A percentile compares a stretch with the other conserved stretches of the same genome.
Conservation (phyloP, 148 eudicot genomes). For the Cornus suecica region DNA sequence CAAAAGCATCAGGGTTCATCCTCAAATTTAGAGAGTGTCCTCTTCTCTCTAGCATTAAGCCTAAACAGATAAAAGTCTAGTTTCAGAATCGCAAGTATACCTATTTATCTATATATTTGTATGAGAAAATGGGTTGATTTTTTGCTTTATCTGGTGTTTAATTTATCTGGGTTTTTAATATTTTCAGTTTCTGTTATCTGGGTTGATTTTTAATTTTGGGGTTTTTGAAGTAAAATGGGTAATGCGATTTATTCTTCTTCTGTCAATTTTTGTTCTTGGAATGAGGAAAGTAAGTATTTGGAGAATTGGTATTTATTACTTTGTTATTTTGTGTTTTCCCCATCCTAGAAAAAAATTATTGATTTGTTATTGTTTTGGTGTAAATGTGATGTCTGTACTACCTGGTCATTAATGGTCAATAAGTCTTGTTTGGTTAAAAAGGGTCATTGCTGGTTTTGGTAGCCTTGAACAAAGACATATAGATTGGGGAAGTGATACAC, state of each 20-base stretch:
- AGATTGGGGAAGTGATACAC: too few relatives aligned
- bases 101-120: background rate
- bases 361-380: background rate
- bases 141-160: background rate
- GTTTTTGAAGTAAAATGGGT: background rate
- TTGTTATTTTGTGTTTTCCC: too few relatives aligned
- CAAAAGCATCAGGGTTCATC: too few relatives aligned
- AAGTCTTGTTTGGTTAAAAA: background rate
- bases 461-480: too few relatives aligned
- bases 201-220: background rate
- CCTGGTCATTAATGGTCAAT: background rate
- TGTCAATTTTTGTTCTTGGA: too few relatives aligned
- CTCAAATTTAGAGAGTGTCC: slow-evolving; percentile 49
- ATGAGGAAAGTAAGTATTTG: too few relatives aligned
- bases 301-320: too few relatives aligned
- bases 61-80: slow-evolving; percentile 55
- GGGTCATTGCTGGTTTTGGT: too few relatives aligned
- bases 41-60: slow-evolving; percentile 42
- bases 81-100: slow-evolving; percentile 44
- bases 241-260: too few relatives aligned
- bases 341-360: too few relatives aligned
- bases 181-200: too few relatives aligned
- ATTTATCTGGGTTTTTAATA: background rate
- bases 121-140: background rate
- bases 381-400: background rate